Evolutionary conservation across 352 stramenopile species (phyloP).

Genomic region (Stramenopiles sp.): DNA sequence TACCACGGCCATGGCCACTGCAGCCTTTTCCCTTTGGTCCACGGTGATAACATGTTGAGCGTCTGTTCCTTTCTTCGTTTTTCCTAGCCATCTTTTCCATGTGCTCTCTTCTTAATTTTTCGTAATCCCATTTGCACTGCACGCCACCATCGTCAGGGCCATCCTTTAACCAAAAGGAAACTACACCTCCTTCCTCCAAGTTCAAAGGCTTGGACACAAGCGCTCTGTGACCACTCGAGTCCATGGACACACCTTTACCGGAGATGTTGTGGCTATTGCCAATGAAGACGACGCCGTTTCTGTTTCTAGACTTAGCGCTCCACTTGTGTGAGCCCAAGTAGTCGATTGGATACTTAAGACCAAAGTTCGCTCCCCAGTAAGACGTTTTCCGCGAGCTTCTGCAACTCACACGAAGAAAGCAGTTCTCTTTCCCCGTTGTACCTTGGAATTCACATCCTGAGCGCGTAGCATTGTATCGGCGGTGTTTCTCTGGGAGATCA

Average conservation of each 20-base stretch:
- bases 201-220: background rate
- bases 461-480: background rate
- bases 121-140: background rate
- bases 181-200: background rate
- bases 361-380: background rate
- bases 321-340: background rate
- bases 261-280: background rate
- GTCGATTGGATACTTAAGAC: background rate
- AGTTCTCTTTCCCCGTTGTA: background rate
- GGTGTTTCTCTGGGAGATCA: background rate
- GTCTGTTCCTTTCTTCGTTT: background rate
- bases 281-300: background rate
- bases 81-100: background rate
- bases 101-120: background rate
- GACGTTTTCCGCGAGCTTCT: background rate
- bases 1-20: background rate
- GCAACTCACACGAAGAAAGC: background rate
- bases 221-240: background rate
- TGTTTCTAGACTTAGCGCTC: too few species aligned
- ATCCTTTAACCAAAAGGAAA: slow-evolving; percentile 5
- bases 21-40: background rate
- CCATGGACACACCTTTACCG: background rate
- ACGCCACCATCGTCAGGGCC: background rate
- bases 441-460: background rate
- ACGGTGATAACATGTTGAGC: background rate